Conservation (phyloP, 352 stramenopile species). For the Phytophthora tubulina region DNA sequence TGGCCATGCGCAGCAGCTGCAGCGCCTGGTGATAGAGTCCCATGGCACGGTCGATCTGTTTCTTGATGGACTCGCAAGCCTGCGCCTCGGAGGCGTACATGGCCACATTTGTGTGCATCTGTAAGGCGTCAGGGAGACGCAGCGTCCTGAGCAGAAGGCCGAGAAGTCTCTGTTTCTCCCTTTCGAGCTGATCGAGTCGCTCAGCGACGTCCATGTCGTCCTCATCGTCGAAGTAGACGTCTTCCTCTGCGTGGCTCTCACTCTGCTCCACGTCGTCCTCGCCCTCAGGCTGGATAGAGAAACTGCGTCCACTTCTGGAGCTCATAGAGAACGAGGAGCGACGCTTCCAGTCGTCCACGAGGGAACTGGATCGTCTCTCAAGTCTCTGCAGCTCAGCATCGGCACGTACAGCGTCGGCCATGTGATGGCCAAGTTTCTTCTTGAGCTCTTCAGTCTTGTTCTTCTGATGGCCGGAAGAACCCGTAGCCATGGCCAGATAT, state of each 20-base stretch:
- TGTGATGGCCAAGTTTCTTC: slow-evolving; percentile 63
- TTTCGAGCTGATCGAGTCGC: slow-evolving; percentile 60
- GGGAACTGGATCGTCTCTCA: slow-evolving; percentile 60
- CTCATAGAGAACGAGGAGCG: slow-evolving; percentile 46
- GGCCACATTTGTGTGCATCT: slow-evolving; percentile 79
- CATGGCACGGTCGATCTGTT: slow-evolving; percentile 69
- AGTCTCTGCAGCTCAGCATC: slow-evolving; percentile 69
- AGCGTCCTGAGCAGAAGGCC: slow-evolving; percentile 54
- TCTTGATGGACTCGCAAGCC: slow-evolving; percentile 73
- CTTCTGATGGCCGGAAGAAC: slow-evolving; percentile 35
- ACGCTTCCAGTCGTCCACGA: slow-evolving; percentile 58
- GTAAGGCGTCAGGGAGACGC: slow-evolving; percentile 60
- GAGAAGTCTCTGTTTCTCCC: slow-evolving; percentile 69
- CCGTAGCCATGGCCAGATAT: slow-evolving; percentile 66
- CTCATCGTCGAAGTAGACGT: slow-evolving; percentile 32
- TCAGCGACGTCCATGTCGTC: slow-evolving; percentile 44
- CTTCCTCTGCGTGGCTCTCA: slow-evolving; percentile 15
- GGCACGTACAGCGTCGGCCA: slow-evolving; percentile 57
- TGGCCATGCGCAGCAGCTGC: slow-evolving; percentile 70
- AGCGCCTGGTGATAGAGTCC: slow-evolving; percentile 72
- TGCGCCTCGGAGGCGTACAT: slow-evolving; percentile 79
- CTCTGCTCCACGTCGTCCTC: slow-evolving; percentile 34
- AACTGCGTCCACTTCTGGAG: slow-evolving; percentile 21
- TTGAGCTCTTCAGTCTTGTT: slow-evolving; percentile 63
- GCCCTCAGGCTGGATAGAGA: slow-evolving; percentile 25